Evolutionary conservation across 768 basidiomycete genomes (phyloP), one percentile per base, ranked within the genome.

Genomic region (Hydnomerulius pinastri): DNA sequence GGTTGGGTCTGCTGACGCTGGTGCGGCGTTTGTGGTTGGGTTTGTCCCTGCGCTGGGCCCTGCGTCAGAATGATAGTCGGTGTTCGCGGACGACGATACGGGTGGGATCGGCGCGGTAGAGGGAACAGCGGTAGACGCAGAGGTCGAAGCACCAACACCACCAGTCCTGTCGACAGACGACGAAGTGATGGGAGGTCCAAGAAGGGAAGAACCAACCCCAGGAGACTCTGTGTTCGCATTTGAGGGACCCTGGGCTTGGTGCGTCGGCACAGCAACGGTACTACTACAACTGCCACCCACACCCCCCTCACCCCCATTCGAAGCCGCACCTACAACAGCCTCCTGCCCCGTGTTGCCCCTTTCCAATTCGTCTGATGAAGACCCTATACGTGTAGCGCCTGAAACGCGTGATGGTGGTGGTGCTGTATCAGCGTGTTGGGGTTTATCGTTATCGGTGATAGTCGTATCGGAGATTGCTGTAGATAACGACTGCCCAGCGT

Each of bases 211-310:
- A 18, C n/a, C n/a, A n/a, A 47, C 56, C 10, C 30, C 39, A 41
- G 23, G 52, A 39, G 50, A 43, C 36, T 17, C 52, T 38, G 41
- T 20, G n/a, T n/a, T n/a, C 24, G 44, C 52, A 64, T 66, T 64
- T 66, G 63, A 66, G 47, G 61, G 42, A 41, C 48, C 43, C 51
- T 53, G 59, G 17, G 30, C 13, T 45, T 46, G 43, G 43, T 32
- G 56, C 48, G 61, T 52, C 46, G 47, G 40, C 64, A 66, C 62
- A 61, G 63, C 56, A 58, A 39, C 46, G 33, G 18, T 10, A 12
- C 49, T 17, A 51, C 6, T 41, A 39, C 28, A 44, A 50, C 57
- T 55, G 50, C 55, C 55, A 54, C 32, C 54, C 60, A 44, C 53
- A 18, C 39, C 45, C 38, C 66, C 61, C 20, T 54, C 63, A 23